Evolutionary conservation across 2,329 filamentous ascomycete species (phyloP), one percentile per base, ranked within the genome.

Genomic region (Microdochium nivale): DNA sequence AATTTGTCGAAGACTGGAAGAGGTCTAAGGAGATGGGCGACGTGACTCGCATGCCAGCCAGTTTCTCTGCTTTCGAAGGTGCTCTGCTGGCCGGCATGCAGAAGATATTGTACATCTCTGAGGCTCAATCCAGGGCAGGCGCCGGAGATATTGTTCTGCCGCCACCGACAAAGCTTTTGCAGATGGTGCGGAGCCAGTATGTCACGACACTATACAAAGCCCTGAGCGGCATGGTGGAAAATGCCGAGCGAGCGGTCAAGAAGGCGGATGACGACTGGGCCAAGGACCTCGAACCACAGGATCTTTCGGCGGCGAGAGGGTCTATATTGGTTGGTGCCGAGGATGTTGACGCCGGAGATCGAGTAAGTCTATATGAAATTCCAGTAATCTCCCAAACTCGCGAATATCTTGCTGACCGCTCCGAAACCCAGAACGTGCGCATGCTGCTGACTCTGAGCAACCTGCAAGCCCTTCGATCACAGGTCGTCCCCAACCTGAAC

Each of bases 401-500:
- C 32, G 51, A 48, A 62, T 67, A 58, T 69, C 58, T 63, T 23
- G 7, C 13, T 25, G 25, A 33, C 14, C 66, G 5, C 14, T n/a
- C 23, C 40, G 35, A 11, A 9, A 21, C 21, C 19, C 10, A 95
- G 87, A 92, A 92, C 59, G 84, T 95, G 49, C 89, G 94, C 56
- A 92, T 96, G 79, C 86, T 99, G 43, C 76, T 99, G 50, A 99
- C 94, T 1, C 78, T 99, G 25, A 94, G 88, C 64, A 99, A 99
- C 66, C 82, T 99, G 54, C 86, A 92, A 62, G 80, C 86, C 24
- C 81, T 99, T 35, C 87, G 90, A 53, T 78, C 83, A 24, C 84
- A 94, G 55, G 81, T 92, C 30, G 88, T 97, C 1, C 92, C 92
- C 1, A 84, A 85, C 59, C 79, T 99, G n/a, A 88, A 96, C 64